These are phyloP conservation scores for Talaromyces atroroseus DNA, from an alignment of 2,329 filamentous ascomycete genomes.

Conservation along the genomic window DNA sequence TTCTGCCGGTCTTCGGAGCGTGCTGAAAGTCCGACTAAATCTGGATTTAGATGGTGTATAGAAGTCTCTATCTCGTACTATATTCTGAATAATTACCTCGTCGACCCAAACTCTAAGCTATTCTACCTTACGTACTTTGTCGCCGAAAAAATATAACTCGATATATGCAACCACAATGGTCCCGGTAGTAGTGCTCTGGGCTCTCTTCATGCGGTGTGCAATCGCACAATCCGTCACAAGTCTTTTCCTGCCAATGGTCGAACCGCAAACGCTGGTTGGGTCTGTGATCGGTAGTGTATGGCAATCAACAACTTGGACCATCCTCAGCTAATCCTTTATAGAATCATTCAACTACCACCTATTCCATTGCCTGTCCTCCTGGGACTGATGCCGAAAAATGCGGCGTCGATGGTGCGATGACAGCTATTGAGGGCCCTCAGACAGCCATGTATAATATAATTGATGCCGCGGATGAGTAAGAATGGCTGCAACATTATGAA, in stretches of 20 bases:
- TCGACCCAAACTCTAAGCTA: background rate
- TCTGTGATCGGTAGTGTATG: conserved; percentile 3
- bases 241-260: background rate
- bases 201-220: background rate
- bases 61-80: background rate
- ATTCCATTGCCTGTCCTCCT: conserved; percentile 2
- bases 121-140: background rate
- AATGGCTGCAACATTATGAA: no score
- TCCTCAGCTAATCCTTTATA: background rate
- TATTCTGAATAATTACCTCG: background rate
- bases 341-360: conserved; percentile 1
- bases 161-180: background rate
- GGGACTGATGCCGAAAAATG: background rate
- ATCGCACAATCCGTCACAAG: conserved; percentile 4
- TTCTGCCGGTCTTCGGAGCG: background rate
- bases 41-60: background rate
- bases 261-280: conserved; percentile 1
- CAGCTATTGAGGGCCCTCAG: conserved; percentile 2
- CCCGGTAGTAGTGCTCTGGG: background rate
- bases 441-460: background rate
- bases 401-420: background rate
- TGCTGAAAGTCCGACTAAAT: conserved; percentile 1
- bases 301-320: no score
- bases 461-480: background rate
- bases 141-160: background rate